Evolutionary conservation across 345 rosid genomes (phyloP), one percentile per base, ranked within the genome.

Genomic region (Aurinia saxatilis): DNA sequence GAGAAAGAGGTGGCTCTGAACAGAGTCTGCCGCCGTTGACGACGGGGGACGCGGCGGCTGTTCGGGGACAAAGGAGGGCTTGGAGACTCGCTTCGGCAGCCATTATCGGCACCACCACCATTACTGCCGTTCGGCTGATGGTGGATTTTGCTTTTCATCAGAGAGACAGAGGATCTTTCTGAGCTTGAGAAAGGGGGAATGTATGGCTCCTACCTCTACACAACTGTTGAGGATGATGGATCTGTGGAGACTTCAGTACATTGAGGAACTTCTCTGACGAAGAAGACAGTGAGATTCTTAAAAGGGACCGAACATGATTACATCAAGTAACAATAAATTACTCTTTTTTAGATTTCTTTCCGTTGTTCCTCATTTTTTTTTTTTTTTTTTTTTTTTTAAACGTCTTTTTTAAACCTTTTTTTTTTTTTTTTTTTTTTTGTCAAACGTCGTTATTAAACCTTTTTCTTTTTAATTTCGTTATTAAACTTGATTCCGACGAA

Each of bases 51-150:
- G 21, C 69, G 80, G 19, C 82, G 86, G 37, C 61, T 82, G 34
- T 59, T 82, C 19, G 97, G 92, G 0, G 92, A 82, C 0, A 79
- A 79, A 35, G 92, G 92, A 3, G 92, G 87, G 50, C 90, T 83
- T 5, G 92, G 87, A 11, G 95, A 87, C 79, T 79, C 81, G 15
- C 70, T 50, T 38, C 50, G 27, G 18, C 68, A 54, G 56, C 71
- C 65, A 68, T 75, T 74, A 46, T 82, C 77, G 50, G n/a, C n/a
- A n/a, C 77, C 75, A 47, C 76, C 60, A 56, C 46, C 78, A 60
- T 49, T 69, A 16, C 8, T 72, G 65, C 70, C 53, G 9, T 70
- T 66, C 25, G 35, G 66, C 56, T 55, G 78, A 67, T 48, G 71
- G 52, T 69, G 61, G 67, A 63, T 49, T 60, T 79, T 81, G 45